phyloP scores from a whole-genome alignment of 371 early-diverging fungal species.

The Gilbertella persicaria region DNA sequence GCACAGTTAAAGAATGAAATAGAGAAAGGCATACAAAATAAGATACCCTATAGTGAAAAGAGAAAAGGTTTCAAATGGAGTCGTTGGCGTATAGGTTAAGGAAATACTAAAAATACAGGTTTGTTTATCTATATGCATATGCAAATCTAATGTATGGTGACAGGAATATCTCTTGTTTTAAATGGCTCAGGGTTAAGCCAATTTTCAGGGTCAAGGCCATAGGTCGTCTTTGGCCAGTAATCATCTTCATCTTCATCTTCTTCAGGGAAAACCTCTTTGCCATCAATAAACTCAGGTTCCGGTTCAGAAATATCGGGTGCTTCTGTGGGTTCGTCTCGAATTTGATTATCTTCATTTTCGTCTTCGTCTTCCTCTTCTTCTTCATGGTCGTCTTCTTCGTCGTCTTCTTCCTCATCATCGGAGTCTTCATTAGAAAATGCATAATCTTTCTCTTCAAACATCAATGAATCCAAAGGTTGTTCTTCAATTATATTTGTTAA shows the following conservation, averaged over 20 bases:
- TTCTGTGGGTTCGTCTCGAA: conserved; percentile 14
- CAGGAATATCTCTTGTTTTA: conserved; percentile 10
- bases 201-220: conserved; percentile 21
- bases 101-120: no score
- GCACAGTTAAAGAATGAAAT: no score
- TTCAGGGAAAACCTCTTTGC: conserved; percentile 14
- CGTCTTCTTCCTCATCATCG: conserved; percentile 5
- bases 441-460: background rate
- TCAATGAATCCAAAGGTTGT: background rate
- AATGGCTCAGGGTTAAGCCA: conserved; percentile 8
- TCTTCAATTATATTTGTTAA: no score
- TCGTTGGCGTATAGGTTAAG: no score
- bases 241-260: conserved; percentile 33
- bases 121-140: no score
- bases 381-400: background rate
- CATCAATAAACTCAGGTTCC: conserved; percentile 23
- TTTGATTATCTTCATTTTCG: conserved; percentile 5
- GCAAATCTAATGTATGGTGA: conserved; percentile 7
- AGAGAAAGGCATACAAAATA: no score
- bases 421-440: no score
- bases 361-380: background rate
- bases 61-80: no score
- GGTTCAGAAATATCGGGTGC: conserved; percentile 15
- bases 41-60: no score
- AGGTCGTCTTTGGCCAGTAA: conserved; percentile 22